Conservation (phyloP, 371 early-diverging fungal genomes). For the Lichtheimia ramosa region DNA sequence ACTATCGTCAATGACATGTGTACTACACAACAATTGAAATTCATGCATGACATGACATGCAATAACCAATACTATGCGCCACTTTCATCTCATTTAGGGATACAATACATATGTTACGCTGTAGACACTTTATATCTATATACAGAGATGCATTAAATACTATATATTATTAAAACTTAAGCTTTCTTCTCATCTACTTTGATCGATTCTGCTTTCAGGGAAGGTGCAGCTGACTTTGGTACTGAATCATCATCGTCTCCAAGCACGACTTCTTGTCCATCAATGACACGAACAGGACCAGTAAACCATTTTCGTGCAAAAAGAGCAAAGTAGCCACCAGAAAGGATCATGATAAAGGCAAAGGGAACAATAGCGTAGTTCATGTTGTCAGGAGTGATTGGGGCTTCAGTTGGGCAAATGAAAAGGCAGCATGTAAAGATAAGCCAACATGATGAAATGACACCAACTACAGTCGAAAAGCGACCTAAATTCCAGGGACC, state of each 20-base stretch:
- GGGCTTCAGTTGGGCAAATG: slow-evolving; percentile 57
- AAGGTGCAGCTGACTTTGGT: too few species aligned
- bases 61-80: too few species aligned
- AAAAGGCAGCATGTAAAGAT: slow-evolving; percentile 60
- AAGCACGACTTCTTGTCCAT: slow-evolving; percentile 44
- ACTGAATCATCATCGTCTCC: slow-evolving; percentile 31
- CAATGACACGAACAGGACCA: slow-evolving; percentile 44
- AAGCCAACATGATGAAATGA: slow-evolving; percentile 55
- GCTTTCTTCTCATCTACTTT: too few species aligned
- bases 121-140: too few species aligned
- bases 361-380: slow-evolving; percentile 48
- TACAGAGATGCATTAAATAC: too few species aligned
- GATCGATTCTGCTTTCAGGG: too few species aligned
- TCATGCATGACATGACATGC: too few species aligned
- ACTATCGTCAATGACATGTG: too few species aligned
- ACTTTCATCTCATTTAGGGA: too few species aligned
- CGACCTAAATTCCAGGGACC: slow-evolving; percentile 65
- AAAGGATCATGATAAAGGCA: slow-evolving; percentile 26
- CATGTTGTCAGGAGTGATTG: slow-evolving; percentile 56
- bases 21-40: too few species aligned
- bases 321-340: slow-evolving; percentile 44
- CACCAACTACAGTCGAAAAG: slow-evolving; percentile 44
- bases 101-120: too few species aligned
- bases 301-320: slow-evolving; percentile 55
- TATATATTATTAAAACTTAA: too few species aligned